Percentiles rank a stretch among this genome's conserved stretches.
phyloP scores from a whole-genome alignment of 208 protist species.

The Wallacemonas sp. region DNA sequence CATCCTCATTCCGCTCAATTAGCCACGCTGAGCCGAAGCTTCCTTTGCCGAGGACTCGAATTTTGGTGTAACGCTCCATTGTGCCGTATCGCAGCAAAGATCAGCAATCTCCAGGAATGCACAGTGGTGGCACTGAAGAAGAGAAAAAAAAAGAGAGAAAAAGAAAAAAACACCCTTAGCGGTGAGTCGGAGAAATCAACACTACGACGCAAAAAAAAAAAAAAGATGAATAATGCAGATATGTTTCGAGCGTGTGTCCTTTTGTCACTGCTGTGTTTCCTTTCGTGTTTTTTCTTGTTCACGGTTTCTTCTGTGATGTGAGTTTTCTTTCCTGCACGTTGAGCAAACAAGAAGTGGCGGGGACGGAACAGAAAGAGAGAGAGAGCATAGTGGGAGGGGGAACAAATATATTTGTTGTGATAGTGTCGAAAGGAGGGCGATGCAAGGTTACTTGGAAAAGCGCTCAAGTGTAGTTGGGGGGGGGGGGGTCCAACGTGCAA shows the following conservation, averaged over 20 bases:
- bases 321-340: neutral
- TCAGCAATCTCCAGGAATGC: no score
- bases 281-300: no score
- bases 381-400: slow-evolving; percentile 3
- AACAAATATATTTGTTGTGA: neutral
- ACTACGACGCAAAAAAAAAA: neutral
- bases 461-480: no score
- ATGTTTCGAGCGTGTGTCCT: no score
- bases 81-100: no score
- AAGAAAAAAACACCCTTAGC: no score
- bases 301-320: no score
- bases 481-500: no score
- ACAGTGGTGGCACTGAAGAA: no score
- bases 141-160: neutral
- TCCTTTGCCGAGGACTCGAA: slow-evolving; percentile 91
- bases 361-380: neutral
- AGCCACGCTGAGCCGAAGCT: slow-evolving; percentile 92
- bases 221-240: neutral
- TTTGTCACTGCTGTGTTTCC: no score
- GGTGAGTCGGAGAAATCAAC: neutral
- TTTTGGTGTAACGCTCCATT: slow-evolving; percentile 87
- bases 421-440: neutral
- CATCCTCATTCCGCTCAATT: slow-evolving; percentile 79
- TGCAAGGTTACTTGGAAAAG: neutral
- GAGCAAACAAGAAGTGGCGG: neutral